Conservation (phyloP, 192 early-diverging fungal species). For the Polychytrium aggregatum region DNA sequence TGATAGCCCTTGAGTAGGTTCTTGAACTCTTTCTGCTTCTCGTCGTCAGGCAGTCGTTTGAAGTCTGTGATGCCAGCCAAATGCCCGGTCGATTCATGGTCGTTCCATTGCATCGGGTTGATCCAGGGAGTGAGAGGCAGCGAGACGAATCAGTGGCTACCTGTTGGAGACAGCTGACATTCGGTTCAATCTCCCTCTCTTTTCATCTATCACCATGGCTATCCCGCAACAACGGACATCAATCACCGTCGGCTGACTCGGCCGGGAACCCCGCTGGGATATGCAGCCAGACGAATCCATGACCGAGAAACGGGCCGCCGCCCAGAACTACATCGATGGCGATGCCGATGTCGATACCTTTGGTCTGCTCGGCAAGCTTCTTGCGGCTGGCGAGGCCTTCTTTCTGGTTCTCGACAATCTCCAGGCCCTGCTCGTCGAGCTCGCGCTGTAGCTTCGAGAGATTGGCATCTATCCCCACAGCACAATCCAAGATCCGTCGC, state of each 20-base stretch:
- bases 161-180: too few species aligned
- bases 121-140: neutral
- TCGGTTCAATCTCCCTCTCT: too few species aligned
- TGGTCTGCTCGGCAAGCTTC: conserved; percentile 76
- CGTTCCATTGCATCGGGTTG: too few species aligned
- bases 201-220: too few species aligned
- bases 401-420: conserved; percentile 79
- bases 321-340: too few species aligned
- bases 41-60: conserved; percentile 61
- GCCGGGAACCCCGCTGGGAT: too few species aligned
- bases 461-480: conserved; percentile 57
- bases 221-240: too few species aligned
- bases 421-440: conserved; percentile 65
- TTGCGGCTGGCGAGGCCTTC: conserved; percentile 63
- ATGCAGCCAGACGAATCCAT: too few species aligned
- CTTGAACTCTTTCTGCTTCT: conserved; percentile 70
- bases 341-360: too few species aligned
- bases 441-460: conserved; percentile 54
- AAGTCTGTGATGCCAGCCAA: conserved; percentile 43
- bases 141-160: neutral
- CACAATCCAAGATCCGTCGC: too few species aligned
- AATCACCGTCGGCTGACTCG: too few species aligned
- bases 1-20: conserved; percentile 75
- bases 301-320: too few species aligned
- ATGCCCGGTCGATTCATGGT: neutral